Base-by-base conservation (phyloP, 2,329 filamentous ascomycete species). In the Calonectria pseudoreteaudii region DNA sequence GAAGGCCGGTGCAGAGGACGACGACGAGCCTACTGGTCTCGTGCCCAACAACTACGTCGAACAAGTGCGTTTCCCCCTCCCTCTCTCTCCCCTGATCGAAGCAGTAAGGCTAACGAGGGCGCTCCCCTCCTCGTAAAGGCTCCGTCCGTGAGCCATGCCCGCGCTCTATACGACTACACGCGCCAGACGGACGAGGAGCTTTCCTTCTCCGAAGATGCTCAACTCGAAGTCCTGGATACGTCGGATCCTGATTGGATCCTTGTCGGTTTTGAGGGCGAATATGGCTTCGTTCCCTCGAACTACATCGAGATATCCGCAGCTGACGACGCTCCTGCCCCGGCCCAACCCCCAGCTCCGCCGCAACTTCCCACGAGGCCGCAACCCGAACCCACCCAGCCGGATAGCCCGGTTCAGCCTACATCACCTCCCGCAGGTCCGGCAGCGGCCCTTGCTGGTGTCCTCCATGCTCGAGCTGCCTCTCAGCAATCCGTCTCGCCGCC, bases 141-240 rank as follows among this genome's bases (percentile, higher is more conserved):
- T 72, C 87, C 90, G 80, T 91, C 94, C 30, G 85, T 91, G 75
- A 88, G 91, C 75, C 90, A 93, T 78, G 97, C 96, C 65, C 95
- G 94, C 84, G 95, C 97, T n/a, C 91, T 98, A n/a, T 99, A 96
- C 87, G 97, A 99, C 84, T 99, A 99, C 84, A 94, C 94, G 66
- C 92, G 96, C 80, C 97, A 99, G 86, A 99, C 97, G 30, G 97
- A 99, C 82, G 97, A 99, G 85, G 97, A 99, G 86, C 89, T 99
- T 13, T 98, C 96, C 30, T 98, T 99, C 83, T 91, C 94, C 64
- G 97, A 99, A 87, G 96, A 98, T 82, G 93, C 94, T 50, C 86
- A 91, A 56, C 90, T 99, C 64, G 88, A 94, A 74, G 94, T 99
- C 62, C 98, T 94, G 86, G 97, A 99, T 84, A 93, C 90, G 13